Evolutionary conservation across 345 rosid species (phyloP).

Genomic region (Sisymbrium altissimum): DNA sequence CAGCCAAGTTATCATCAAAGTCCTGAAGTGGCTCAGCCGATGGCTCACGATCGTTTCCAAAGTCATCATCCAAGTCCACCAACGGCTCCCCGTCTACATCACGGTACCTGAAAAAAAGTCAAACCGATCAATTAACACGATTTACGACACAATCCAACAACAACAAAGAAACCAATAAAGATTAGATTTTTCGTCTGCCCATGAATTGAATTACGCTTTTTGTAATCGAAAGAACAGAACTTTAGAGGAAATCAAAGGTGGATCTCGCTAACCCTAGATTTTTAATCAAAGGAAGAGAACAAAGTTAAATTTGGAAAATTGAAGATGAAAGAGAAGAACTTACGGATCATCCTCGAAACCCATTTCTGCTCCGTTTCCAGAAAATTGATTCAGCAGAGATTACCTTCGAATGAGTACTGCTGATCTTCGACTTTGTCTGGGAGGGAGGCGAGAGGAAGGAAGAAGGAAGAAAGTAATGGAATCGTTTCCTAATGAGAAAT

Average conservation of each 20-base stretch:
- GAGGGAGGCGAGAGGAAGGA: background rate
- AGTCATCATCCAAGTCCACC: conserved; percentile 78
- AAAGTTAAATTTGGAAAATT: background rate
- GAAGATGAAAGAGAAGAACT: background rate
- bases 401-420: background rate
- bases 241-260: background rate
- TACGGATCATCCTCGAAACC: conserved; percentile 81
- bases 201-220: background rate
- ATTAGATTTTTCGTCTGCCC: background rate
- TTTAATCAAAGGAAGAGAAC: background rate
- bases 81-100: conserved; percentile 95
- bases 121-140: background rate
- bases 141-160: background rate
- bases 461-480: background rate
- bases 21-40: conserved; percentile 52
- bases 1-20: conserved; percentile 52
- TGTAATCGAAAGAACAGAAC: background rate
- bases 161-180: background rate
- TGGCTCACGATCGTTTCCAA: conserved; percentile 58
- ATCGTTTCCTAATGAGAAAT: background rate
- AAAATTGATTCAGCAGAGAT: conserved; percentile 1
- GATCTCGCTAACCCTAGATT: conserved; percentile 36
- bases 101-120: conserved; percentile 49
- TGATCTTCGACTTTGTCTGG: conserved; percentile 7
- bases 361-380: conserved; percentile 35